Conservation (phyloP, 2,329 filamentous ascomycete genomes). For the Colletotrichum lindemuthianum region DNA sequence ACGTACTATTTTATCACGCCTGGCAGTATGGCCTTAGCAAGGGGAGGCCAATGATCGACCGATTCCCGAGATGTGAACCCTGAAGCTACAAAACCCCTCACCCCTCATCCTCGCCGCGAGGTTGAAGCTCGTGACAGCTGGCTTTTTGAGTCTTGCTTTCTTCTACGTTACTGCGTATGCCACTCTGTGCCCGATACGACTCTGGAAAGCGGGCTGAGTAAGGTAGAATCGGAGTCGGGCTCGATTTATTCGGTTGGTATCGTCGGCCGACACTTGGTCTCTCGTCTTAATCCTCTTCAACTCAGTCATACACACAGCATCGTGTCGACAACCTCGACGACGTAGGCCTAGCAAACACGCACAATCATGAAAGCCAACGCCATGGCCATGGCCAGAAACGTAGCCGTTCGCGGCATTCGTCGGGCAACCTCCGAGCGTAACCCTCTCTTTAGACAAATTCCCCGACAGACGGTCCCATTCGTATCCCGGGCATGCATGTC, state of each 20-base stretch:
- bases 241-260: too few species aligned
- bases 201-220: background rate
- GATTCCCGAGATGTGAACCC: slow-evolving; percentile 15
- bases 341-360: background rate
- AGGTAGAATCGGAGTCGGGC: too few species aligned
- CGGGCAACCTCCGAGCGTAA: background rate
- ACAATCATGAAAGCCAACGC: slow-evolving; percentile 14
- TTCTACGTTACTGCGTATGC: background rate
- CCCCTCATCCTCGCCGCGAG: slow-evolving; percentile 2
- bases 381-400: slow-evolving; percentile 9
- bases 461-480: background rate
- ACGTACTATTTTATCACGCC: background rate
- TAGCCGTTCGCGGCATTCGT: slow-evolving; percentile 14
- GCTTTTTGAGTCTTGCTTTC: background rate
- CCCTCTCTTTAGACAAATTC: background rate
- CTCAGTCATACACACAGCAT: background rate
- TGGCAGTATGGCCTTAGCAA: background rate
- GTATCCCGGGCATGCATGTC: slow-evolving; percentile 24
- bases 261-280: too few species aligned
- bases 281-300: background rate
- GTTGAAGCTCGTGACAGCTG: background rate
- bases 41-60: slow-evolving; percentile 11
- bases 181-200: background rate
- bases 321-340: background rate
- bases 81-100: slow-evolving; percentile 34